A percentile compares a stretch with the other conserved stretches of the same genome.
Conservation (phyloP, 306 rosid species). For the Prunus campanulata region DNA sequence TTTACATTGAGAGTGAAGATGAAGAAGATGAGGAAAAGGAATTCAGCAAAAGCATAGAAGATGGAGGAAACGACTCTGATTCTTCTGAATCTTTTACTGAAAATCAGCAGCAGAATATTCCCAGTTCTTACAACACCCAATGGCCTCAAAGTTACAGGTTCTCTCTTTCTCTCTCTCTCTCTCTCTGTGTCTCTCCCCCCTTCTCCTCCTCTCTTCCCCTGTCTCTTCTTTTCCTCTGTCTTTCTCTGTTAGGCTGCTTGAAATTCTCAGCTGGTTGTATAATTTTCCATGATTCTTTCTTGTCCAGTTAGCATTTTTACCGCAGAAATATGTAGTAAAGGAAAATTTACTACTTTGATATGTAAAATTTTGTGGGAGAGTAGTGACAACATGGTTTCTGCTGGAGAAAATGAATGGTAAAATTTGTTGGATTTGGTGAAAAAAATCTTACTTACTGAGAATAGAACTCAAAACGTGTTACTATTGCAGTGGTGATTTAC, state of each 20-base stretch:
- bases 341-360: neutral
- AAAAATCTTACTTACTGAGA: neutral
- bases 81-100: constrained; percentile 61
- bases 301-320: neutral
- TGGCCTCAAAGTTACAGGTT: constrained; percentile 99
- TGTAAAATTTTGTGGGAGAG: neutral
- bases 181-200: neutral
- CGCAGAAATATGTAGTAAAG: neutral
- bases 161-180: neutral
- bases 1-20: constrained; percentile 77
- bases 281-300: neutral
- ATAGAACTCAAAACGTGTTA: neutral
- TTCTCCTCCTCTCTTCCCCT: neutral
- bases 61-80: constrained; percentile 77
- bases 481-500: neutral
- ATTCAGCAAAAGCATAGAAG: constrained; percentile 49
- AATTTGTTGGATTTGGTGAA: neutral
- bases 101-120: constrained; percentile 50
- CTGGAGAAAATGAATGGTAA: neutral
- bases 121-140: constrained; percentile 62
- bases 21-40: constrained; percentile 66
- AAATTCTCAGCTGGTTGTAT: neutral
- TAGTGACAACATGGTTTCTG: neutral
- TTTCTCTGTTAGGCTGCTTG: constrained; percentile 9
- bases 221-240: too few relatives aligned